Conservation (phyloP, 2,329 filamentous ascomycete species). For the Exophiala spinifera region DNA sequence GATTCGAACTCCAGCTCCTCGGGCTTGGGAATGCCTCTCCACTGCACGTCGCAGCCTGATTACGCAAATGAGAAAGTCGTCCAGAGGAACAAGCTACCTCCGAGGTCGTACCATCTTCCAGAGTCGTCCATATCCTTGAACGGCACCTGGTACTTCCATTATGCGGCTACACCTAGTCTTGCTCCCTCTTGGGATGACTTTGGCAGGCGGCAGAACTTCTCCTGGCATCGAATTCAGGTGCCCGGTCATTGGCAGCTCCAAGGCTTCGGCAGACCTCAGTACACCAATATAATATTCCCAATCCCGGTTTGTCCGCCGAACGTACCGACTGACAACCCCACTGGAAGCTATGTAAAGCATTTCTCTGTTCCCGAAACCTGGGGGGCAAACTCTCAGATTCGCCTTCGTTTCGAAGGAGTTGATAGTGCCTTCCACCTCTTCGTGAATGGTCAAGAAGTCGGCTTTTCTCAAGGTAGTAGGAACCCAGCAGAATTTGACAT, state of each 20-base stretch:
- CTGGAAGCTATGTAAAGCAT: constrained; percentile 57
- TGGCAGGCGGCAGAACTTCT: constrained; percentile 35
- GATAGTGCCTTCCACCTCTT: constrained; percentile 69
- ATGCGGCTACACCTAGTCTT: constrained; percentile 16
- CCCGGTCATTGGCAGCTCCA: constrained; percentile 70
- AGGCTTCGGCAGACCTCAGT: constrained; percentile 64
- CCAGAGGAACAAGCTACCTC: constrained; percentile 52
- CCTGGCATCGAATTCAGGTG: constrained; percentile 56
- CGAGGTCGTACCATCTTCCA: constrained; percentile 54
- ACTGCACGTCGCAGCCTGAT: neutral
- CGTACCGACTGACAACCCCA: constrained; percentile 62
- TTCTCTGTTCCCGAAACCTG: constrained; percentile 50
- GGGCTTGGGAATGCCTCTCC: neutral
- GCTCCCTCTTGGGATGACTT: constrained; percentile 8
- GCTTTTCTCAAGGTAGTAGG: constrained; percentile 66
- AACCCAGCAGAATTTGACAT: constrained; percentile 70
- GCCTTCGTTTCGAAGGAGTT: constrained; percentile 68
- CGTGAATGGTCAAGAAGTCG: constrained; percentile 62
- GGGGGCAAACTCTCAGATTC: constrained; percentile 50
- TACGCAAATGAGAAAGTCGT: constrained; percentile 48
- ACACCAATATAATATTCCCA: constrained; percentile 66
- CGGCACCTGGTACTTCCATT: constrained; percentile 54
- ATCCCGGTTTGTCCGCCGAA: constrained; percentile 64
- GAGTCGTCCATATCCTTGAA: constrained; percentile 47
- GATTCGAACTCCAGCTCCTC: too few relatives aligned